A percentile compares a stretch with the other conserved stretches of the same genome.
These are phyloP conservation scores for Moesziomyces sp. DNA, from an alignment of 1,284 basidiomycete species.

Conservation along the genomic window DNA sequence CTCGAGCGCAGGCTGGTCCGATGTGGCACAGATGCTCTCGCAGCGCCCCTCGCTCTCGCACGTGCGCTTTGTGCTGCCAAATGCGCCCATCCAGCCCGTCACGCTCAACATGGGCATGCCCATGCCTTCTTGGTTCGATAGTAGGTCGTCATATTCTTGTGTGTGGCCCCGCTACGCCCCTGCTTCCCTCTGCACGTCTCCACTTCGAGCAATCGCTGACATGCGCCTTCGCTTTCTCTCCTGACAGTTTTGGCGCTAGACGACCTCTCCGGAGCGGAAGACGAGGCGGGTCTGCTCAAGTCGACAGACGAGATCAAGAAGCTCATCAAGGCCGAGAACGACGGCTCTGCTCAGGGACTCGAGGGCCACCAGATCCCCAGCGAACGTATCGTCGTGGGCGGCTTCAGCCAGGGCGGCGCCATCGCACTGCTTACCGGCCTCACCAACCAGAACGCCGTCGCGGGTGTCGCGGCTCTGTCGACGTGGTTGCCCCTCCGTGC, in stretches of 20 bases:
- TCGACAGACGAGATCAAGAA: slow-evolving; percentile 53
- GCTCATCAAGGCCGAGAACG: slow-evolving; percentile 61
- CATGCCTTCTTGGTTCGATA: slow-evolving; percentile 67
- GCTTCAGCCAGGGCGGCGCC: slow-evolving; percentile 64
- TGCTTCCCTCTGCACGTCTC: neutral
- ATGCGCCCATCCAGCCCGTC: slow-evolving; percentile 65
- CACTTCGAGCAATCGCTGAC: neutral
- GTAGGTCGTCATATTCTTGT: slow-evolving; percentile 59
- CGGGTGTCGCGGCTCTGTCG: slow-evolving; percentile 60
- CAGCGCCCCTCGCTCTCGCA: slow-evolving; percentile 60
- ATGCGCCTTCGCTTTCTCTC: neutral
- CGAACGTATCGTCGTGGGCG: slow-evolving; percentile 62
- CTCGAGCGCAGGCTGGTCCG: slow-evolving; percentile 62
- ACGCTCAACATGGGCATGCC: slow-evolving; percentile 66
- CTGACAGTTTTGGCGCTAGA: slow-evolving; percentile 48
- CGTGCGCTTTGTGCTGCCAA: slow-evolving; percentile 65
- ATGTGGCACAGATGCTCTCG: slow-evolving; percentile 65
- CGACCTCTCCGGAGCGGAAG: slow-evolving; percentile 59
- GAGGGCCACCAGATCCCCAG: slow-evolving; percentile 53
- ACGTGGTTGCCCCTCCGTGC: slow-evolving; percentile 65
- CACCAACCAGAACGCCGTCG: slow-evolving; percentile 45
- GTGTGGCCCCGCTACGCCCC: slow-evolving; percentile 22
- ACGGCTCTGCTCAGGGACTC: slow-evolving; percentile 53
- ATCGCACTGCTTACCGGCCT: slow-evolving; percentile 61
- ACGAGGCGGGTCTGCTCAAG: slow-evolving; percentile 62